Percentiles rank a stretch among this genome's conserved stretches.
phyloP scores from a whole-genome alignment of 306 rosid species.

The Prunus mongolica region DNA sequence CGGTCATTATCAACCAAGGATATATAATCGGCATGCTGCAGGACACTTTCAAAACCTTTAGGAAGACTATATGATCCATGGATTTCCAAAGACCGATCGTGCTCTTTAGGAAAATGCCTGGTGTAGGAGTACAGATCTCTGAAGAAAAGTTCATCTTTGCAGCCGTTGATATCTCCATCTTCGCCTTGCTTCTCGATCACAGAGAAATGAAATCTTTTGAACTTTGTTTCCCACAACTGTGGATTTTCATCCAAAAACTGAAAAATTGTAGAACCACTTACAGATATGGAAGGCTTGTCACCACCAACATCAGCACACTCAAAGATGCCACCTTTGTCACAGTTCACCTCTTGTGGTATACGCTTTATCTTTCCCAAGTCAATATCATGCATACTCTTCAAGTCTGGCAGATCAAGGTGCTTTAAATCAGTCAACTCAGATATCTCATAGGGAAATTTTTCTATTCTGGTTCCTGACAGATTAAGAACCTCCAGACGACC shows the following conservation, averaged over 20 bases:
- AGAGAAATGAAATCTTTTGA: constrained; percentile 8
- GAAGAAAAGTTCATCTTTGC: not conserved
- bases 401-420: constrained; percentile 24
- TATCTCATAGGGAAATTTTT: constrained; percentile 20
- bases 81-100: constrained; percentile 4
- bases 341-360: constrained; percentile 26
- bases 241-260: constrained; percentile 15
- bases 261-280: constrained; percentile 6
- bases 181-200: constrained; percentile 2
- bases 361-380: constrained; percentile 13
- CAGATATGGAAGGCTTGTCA: constrained; percentile 12
- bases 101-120: constrained; percentile 1
- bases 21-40: not conserved
- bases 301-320: not conserved
- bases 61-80: constrained; percentile 19
- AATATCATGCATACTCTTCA: not conserved
- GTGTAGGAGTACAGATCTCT: constrained; percentile 1
- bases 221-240: constrained; percentile 3
- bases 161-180: constrained; percentile 2
- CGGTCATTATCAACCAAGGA: constrained; percentile 25
- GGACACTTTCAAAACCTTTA: not conserved
- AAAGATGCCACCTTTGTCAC: constrained; percentile 14
- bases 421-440: constrained; percentile 1
- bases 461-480: constrained; percentile 19
- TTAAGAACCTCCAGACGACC: constrained; percentile 26